phyloP scores from a whole-genome alignment of 306 rosid species.

The Ceratonia siliqua region DNA sequence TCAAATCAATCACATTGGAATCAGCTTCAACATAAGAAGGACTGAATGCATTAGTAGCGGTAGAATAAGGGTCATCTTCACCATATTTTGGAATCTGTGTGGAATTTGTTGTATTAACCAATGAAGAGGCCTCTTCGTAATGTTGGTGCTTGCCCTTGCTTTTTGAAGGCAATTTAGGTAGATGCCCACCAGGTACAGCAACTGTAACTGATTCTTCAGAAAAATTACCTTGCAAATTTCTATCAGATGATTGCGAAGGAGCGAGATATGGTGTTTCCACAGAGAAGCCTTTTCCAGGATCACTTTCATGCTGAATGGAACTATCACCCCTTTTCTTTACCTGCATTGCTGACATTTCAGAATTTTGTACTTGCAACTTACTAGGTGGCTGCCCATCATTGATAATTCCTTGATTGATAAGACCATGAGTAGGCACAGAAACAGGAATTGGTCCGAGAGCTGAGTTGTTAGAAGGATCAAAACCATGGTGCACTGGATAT shows the following conservation, averaged over 20 bases:
- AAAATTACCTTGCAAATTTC: conserved; percentile 37
- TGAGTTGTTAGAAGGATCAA: conserved; percentile 43
- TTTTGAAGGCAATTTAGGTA: conserved; percentile 43
- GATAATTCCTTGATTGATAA: conserved; percentile 43
- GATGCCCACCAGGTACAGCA: conserved; percentile 43
- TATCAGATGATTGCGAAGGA: conserved; percentile 42
- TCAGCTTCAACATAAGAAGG: conserved; percentile 52
- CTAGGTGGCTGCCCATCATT: conserved; percentile 40
- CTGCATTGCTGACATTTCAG: conserved; percentile 45
- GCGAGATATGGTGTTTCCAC: conserved; percentile 40
- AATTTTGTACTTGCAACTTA: conserved; percentile 44
- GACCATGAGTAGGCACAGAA: conserved; percentile 47
- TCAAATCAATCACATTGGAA: conserved; percentile 63
- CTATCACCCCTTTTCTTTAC: conserved; percentile 52
- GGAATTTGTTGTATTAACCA: conserved; percentile 46
- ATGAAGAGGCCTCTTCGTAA: conserved; percentile 48
- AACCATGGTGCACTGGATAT: conserved; percentile 50
- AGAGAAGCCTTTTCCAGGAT: conserved; percentile 39
- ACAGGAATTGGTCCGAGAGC: conserved; percentile 45
- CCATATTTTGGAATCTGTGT: conserved; percentile 49
- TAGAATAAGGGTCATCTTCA: conserved; percentile 49
- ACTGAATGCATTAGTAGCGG: conserved; percentile 49
- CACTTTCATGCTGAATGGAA: conserved; percentile 48
- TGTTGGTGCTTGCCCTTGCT: conserved; percentile 58
- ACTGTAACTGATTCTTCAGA: conserved; percentile 46